Conservation (phyloP, 2,329 filamentous ascomycete species). For the Aspergillus intermedius region DNA sequence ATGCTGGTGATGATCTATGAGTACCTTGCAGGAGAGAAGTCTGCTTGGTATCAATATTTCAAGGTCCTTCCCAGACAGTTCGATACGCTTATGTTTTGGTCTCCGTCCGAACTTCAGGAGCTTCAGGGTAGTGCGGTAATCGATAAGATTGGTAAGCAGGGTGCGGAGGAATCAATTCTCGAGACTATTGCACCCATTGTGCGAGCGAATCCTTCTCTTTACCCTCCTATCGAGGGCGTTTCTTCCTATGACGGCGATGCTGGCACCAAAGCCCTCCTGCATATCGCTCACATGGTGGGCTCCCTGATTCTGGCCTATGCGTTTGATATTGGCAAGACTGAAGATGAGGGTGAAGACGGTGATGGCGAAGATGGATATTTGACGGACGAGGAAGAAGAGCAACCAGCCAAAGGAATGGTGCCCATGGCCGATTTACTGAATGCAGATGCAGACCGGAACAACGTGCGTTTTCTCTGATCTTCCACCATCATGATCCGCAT, state of each 20-base stretch:
- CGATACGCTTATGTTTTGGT: constrained; percentile 89
- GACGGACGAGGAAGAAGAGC: constrained; percentile 61
- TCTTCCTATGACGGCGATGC: constrained; percentile 34
- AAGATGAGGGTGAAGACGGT: constrained; percentile 53
- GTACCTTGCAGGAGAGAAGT: constrained; percentile 51
- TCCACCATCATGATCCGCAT: background rate
- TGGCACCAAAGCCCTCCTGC: constrained; percentile 44
- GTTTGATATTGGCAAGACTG: constrained; percentile 65
- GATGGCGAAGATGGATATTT: constrained; percentile 42
- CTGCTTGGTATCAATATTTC: constrained; percentile 72
- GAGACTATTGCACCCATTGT: constrained; percentile 51
- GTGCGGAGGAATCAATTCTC: constrained; percentile 64
- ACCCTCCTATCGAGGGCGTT: constrained; percentile 35
- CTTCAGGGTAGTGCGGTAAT: constrained; percentile 73
- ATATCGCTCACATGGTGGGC: constrained; percentile 70
- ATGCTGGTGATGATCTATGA: constrained; percentile 82
- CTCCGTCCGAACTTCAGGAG: constrained; percentile 58
- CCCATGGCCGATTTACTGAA: constrained; percentile 87
- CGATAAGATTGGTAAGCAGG: constrained; percentile 66
- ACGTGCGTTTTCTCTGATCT: constrained; percentile 45
- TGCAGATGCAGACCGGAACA: constrained; percentile 75
- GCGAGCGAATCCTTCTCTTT: constrained; percentile 33
- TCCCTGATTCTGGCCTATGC: constrained; percentile 90
- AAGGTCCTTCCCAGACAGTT: constrained; percentile 65
- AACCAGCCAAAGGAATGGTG: constrained; percentile 73